Conservation (phyloP, 257 asterid species). For the Fraxinus americana region DNA sequence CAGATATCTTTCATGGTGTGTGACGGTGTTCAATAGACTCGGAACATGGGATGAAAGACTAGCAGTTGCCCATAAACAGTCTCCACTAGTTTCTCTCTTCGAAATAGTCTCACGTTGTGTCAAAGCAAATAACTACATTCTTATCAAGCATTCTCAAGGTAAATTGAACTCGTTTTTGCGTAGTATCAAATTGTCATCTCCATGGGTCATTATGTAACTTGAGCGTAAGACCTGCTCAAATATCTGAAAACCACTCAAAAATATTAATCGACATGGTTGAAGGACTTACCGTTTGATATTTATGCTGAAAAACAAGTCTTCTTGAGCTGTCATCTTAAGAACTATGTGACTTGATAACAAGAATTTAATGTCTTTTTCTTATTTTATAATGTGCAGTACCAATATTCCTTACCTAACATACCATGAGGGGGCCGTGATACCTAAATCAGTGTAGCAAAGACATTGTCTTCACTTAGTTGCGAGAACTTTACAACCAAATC, state of each 20-base stretch:
- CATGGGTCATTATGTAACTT: slow-evolving; percentile 88
- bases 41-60: no score
- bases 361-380: no score
- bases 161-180: slow-evolving; percentile 55
- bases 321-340: not conserved
- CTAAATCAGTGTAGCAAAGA: slow-evolving; percentile 76
- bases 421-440: slow-evolving; percentile 27
- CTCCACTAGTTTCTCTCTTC: no score
- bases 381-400: no score
- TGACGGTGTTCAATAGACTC: no score
- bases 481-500: slow-evolving; percentile 65
- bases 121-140: no score
- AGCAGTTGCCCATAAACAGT: no score
- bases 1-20: no score
- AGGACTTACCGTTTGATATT: no score
- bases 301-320: not conserved
- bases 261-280: no score
- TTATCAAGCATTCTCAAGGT: slow-evolving; percentile 58
- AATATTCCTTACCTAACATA: not conserved
- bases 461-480: slow-evolving; percentile 71
- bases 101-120: no score
- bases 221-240: slow-evolving; percentile 71
- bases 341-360: no score
- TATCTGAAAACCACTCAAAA: not conserved
- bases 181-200: slow-evolving; percentile 46